Base-by-base conservation (phyloP, 768 basidiomycete genomes). In the Boletales sp. region DNA sequence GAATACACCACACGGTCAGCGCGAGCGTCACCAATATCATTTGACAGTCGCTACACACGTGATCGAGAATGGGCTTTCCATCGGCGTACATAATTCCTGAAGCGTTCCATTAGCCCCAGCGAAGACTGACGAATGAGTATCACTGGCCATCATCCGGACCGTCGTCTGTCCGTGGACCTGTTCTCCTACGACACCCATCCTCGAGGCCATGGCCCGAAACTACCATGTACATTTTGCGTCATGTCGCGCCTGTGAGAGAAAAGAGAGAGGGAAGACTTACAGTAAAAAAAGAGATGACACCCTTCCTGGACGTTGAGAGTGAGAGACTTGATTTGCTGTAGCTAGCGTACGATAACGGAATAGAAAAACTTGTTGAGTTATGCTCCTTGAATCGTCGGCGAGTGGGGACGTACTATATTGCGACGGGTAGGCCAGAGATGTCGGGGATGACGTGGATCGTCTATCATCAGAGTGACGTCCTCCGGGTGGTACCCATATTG, bases 241-340 rank as follows among this genome's bases (percentile, higher is more conserved):
- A 37, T n/a, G 10, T 9, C 11, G 6, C 12, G 6, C 10, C 6
- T n/a, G 28, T 7, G 25, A 25, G 6, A 42, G 12, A 37, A 37
- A 13, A 33, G 6, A 19, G 21, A 21, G 25, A 32, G 7, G 13
- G 10, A 21, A 18, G 19, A 30, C 74, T 42, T 50, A 80, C 80
- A 82, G 35, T 80, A 77, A 53, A 82, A 79, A 44, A 78, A 73
- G 58, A 78, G 74, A 1, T 61, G 71, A 53, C 79, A 79, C 0
- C 74, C 74, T 1, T 72, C 62, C n/a, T 62, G 53, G 3, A 75
- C 72, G 38, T 68, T 75, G 11, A 63, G 53, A 1, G 79, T 74
- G 5, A 82, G 63, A 2, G 70, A 65, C 5, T 68, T 51, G 36
- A 80, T 76, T 34, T 72, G 70, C 3, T 57, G 57, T 14, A 76